Evolutionary conservation across 2,329 filamentous ascomycete species (phyloP), one percentile per base, ranked within the genome.

Genomic region (Endoconidiophora laricicola): DNA sequence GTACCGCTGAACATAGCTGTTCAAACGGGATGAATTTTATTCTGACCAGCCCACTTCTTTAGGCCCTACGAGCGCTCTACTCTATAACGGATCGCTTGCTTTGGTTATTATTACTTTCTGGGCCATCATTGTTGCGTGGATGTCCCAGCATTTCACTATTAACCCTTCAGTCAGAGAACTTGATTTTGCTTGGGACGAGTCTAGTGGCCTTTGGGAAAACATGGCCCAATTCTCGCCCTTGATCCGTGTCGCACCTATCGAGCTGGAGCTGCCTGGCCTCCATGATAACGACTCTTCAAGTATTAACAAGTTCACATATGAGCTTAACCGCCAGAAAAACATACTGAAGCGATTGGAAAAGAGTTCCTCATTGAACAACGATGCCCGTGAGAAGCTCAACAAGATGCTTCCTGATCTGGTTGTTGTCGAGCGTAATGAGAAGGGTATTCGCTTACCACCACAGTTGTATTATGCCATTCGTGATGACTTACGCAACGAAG

Each of bases 401-500:
- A 57, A 63, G 0, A 62, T 72, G 3, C 61, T 85, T 2, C 81
- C 81, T 0, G 66, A 71, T 10, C 57, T 72, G 7, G 65, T 85
- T 3, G 71, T 74, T 53, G 70, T 82, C 55, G 67, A 71, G 12
- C 66, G 69, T 6, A 65, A 71, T 51, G 61, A 65, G 33, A 61
- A 73, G 26, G 79, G 78, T 12, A 68, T 71, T 7, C 62, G 67
- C 0, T 63, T 72, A 20, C 65, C 73, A 0, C 67, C 74, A 22
- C 70, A 77, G 2, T 83, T 86, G 53, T 86, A 77, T 73, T 67
- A 75, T 50, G 81, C 79, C 0, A 60, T 86, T 6, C 66, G 69
- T 22, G 70, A 73, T 48, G 67, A 72, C 51, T 71, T 83, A 44
- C 64, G 64, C 18, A 60, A 65, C 1, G 73, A 75, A 41, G 64